Evolutionary conservation across 2,329 filamentous ascomycete genomes (phyloP).

Genomic region (Reticulascus tulasneorum): DNA sequence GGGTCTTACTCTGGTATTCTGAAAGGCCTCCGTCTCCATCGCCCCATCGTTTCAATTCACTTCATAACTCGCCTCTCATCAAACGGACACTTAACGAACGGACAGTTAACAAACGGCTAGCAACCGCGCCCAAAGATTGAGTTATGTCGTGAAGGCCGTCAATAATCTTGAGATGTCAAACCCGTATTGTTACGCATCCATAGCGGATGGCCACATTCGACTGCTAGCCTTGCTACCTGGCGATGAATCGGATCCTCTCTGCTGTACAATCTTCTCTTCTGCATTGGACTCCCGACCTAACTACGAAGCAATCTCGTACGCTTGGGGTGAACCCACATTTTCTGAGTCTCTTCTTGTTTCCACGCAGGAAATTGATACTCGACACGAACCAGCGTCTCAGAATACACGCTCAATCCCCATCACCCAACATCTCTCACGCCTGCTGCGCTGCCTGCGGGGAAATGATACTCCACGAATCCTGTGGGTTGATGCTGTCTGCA

Average conservation of each 20-base stretch:
- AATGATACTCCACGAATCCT: neutral
- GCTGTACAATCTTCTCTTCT: neutral
- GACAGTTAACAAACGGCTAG: too few species aligned
- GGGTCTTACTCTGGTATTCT: too few species aligned
- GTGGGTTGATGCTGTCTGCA: conserved; percentile 17
- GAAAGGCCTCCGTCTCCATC: too few species aligned
- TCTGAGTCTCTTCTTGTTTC: neutral
- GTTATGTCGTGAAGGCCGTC: too few species aligned
- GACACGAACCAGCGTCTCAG: neutral
- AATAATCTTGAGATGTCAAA: too few species aligned
- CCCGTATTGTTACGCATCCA: too few species aligned
- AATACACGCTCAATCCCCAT: neutral
- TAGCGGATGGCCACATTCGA: neutral
- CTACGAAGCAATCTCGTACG: conserved; percentile 21
- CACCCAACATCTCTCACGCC: neutral
- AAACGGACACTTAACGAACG: too few species aligned
- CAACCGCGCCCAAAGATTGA: too few species aligned
- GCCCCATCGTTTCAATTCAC: too few species aligned
- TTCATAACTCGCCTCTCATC: too few species aligned
- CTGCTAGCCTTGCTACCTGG: neutral
- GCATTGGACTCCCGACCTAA: conserved; percentile 4
- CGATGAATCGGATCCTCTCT: neutral
- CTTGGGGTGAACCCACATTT: conserved; percentile 7
- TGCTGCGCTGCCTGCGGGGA: conserved; percentile 11
- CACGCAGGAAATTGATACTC: too few species aligned